A percentile compares a stretch with the other conserved stretches of the same genome.
These are phyloP conservation scores for Suhomyces chickasaworum DNA, from an alignment of 1,139 yeast species.

Conservation along the genomic window DNA sequence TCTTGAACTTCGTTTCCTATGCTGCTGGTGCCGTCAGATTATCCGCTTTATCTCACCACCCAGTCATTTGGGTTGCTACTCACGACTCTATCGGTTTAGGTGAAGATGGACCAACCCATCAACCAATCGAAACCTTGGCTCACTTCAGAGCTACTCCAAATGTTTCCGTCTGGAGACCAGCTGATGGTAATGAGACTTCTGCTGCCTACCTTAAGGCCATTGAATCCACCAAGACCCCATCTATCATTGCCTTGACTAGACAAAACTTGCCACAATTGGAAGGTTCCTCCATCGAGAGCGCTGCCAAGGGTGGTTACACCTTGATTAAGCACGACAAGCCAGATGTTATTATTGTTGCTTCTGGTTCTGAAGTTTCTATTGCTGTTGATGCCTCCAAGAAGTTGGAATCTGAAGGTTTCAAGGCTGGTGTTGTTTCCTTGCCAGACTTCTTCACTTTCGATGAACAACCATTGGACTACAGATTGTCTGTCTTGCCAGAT, in stretches of 20 bases:
- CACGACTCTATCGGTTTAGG: slow-evolving; percentile 99
- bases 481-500: slow-evolving; percentile 87
- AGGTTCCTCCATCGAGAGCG: slow-evolving; percentile 91
- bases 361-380: slow-evolving; percentile 94
- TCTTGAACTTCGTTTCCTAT: slow-evolving; percentile 96
- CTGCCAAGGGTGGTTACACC: slow-evolving; percentile 94
- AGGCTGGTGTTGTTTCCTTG: slow-evolving; percentile 83
- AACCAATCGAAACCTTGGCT: slow-evolving; percentile 98
- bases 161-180: slow-evolving; percentile 98
- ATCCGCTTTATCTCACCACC: slow-evolving; percentile 91
- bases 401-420: slow-evolving; percentile 60
- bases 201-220: slow-evolving; percentile 91
- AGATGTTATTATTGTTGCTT: slow-evolving; percentile 78
- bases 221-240: slow-evolving; percentile 73
- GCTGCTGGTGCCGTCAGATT: slow-evolving; percentile 98
- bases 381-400: slow-evolving; percentile 79
- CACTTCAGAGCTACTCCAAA: slow-evolving; percentile 98
- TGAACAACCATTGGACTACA: slow-evolving; percentile 76
- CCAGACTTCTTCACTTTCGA: slow-evolving; percentile 95
- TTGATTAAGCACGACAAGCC: slow-evolving; percentile 64
- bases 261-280: slow-evolving; percentile 97
- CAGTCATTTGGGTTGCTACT: slow-evolving; percentile 96
- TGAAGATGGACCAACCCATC: slow-evolving; percentile 99
- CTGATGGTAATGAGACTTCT: slow-evolving; percentile 98
- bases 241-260: slow-evolving; percentile 91